A percentile compares a stretch with the other conserved stretches of the same genome.
These are phyloP conservation scores for Aureobasidium sp. DNA, from an alignment of 2,329 filamentous ascomycete species.

Conservation along the genomic window DNA sequence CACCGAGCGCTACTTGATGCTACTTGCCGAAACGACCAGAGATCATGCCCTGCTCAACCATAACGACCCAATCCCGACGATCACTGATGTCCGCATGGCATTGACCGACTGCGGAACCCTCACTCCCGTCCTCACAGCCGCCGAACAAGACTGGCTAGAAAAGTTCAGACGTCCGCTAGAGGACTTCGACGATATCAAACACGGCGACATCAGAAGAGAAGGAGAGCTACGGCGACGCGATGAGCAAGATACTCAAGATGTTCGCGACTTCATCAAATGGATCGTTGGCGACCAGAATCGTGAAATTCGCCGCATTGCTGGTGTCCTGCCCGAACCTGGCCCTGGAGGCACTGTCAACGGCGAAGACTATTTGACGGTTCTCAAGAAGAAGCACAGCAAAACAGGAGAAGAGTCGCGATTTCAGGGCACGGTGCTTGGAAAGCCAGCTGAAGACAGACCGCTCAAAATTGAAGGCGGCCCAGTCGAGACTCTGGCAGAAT, in stretches of 20 bases:
- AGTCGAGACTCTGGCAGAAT: conserved; percentile 59
- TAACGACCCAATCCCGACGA: conserved; percentile 54
- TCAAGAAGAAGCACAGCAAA: conserved; percentile 91
- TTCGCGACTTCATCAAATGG: conserved; percentile 75
- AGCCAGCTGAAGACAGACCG: conserved; percentile 61
- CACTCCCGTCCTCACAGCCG: conserved; percentile 57
- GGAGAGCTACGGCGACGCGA: conserved; percentile 41
- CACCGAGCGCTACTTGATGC: conserved; percentile 68
- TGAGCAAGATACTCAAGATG: conserved; percentile 69
- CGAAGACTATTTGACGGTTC: conserved; percentile 46
- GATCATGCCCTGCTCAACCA: conserved; percentile 65
- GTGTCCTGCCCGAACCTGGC: conserved; percentile 46
- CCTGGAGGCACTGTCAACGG: conserved; percentile 44
- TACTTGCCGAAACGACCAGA: conserved; percentile 67
- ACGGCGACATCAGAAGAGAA: conserved; percentile 29
- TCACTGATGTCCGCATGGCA: conserved; percentile 79
- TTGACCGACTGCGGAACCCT: conserved; percentile 75
- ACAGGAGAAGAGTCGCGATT: conserved; percentile 81
- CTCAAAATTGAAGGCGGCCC: conserved; percentile 74
- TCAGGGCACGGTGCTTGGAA: conserved; percentile 75
- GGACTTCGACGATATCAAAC: conserved; percentile 34
- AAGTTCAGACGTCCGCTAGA: conserved; percentile 39
- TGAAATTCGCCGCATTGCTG: conserved; percentile 76
- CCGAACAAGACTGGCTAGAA: conserved; percentile 61
- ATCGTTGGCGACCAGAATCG: conserved; percentile 64